Evolutionary conservation across 208 protist genomes (phyloP), one percentile per base, ranked within the genome.

Genomic region (Crithidia brevicula): DNA sequence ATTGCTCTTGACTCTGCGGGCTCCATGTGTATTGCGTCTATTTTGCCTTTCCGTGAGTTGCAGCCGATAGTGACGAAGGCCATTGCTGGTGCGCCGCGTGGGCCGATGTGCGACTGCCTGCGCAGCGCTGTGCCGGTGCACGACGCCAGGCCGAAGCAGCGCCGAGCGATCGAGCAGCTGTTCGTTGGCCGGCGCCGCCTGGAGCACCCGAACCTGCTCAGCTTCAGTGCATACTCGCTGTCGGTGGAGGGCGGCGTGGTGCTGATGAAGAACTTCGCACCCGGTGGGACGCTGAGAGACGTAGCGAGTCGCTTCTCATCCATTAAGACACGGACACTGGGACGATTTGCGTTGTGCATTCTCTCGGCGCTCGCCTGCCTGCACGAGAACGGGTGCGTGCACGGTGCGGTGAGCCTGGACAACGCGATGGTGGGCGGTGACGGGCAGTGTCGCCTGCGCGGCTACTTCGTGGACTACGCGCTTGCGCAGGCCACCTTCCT

Each of bases 401-500:
- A 95, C 71, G 87, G 89, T 15, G 65, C 72, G 40, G 45, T 95
- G 25, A 81, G 82, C 30, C 86, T 88, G 4, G 68, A 82, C 54
- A 88, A 88, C 51, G 64, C 88, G 3, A 75, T 91, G 8, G 69
- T 93, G 2, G 79, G 78, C 13, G 74, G 56, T 10, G 79, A 88
- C 42, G 84, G 87, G 4, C 53, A 72, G 33, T 91, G 85, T 71
- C 88, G 91, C 58, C 72, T 93, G 23, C 67, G 51, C 0, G 83
- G 89, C 33, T 81, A 86, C 57, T 90, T 76, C 3, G 62, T 51
- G 7, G 59, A 73, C 68, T 18, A 27, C 6, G 31, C n/a, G 34
- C 11, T 63, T 4, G 59, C 56, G 22, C 31, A 73, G 9, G 49
- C 42, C 23, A 46, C 76, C 46, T 77, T 85, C 28, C 15, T 70